phyloP scores from a whole-genome alignment of 2,329 filamentous ascomycete genomes.

The Xylariaceae sp. region DNA sequence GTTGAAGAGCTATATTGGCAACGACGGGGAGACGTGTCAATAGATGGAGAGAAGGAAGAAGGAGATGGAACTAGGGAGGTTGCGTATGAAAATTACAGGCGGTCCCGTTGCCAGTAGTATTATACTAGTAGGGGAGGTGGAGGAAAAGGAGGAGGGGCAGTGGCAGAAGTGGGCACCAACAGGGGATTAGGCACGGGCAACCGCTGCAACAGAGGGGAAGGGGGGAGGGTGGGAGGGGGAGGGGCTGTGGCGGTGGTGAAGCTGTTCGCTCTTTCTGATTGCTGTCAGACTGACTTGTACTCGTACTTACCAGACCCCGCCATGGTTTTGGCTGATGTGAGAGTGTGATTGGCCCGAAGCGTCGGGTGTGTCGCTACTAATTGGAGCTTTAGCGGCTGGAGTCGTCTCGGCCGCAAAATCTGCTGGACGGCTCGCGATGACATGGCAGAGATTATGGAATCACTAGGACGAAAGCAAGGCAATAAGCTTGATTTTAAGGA shows the following conservation, averaged over 20 bases:
- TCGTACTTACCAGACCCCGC: slow-evolving; percentile 21
- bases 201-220: slow-evolving; percentile 8
- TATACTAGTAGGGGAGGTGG: neutral
- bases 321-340: slow-evolving; percentile 26
- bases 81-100: slow-evolving; percentile 23
- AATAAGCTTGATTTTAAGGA: neutral
- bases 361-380: slow-evolving; percentile 9
- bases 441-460: slow-evolving; percentile 1
- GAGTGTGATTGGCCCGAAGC: slow-evolving; percentile 29
- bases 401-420: slow-evolving; percentile 16
- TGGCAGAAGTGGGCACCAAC: neutral
- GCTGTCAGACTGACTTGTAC: slow-evolving; percentile 13
- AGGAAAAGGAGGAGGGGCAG: slow-evolving; percentile 10
- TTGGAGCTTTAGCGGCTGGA: slow-evolving; percentile 17
- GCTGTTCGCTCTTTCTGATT: slow-evolving; percentile 1
- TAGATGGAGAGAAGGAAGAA: slow-evolving; percentile 11
- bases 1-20: slow-evolving; percentile 44
- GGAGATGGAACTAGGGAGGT: slow-evolving; percentile 15
- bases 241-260: slow-evolving; percentile 18
- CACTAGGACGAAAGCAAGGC: neutral
- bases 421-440: slow-evolving; percentile 16
- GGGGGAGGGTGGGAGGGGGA: slow-evolving; percentile 20
- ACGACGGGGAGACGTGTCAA: slow-evolving; percentile 6
- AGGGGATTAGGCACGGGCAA: slow-evolving; percentile 11
- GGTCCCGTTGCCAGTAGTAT: slow-evolving; percentile 10